Evolutionary conservation across 768 basidiomycete species (phyloP).

Genomic region (Boletus bicolor): DNA sequence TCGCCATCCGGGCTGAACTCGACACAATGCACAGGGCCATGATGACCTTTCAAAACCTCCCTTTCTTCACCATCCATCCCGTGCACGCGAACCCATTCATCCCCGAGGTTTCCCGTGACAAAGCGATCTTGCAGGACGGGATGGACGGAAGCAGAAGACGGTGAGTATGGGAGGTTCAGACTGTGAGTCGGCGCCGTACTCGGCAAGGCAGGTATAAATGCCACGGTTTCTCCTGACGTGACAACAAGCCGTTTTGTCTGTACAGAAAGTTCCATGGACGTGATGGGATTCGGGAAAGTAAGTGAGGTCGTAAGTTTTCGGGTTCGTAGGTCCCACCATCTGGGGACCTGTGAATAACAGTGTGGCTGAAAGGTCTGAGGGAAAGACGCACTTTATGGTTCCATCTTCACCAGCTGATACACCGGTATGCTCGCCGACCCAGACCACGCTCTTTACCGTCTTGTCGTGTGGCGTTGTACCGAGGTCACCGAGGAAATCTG

Average conservation of each 20-base stretch:
- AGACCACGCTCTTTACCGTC: conserved; percentile 88
- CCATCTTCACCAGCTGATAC: conserved; percentile 94
- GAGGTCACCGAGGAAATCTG: conserved; percentile 69
- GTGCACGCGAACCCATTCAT: conserved; percentile 97
- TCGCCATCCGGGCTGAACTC: conserved; percentile 96
- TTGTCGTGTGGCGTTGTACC: conserved; percentile 75
- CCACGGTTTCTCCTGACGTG: conserved; percentile 88
- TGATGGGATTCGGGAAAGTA: conserved; percentile 75
- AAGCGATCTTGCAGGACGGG: conserved; percentile 86
- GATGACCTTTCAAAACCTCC: conserved; percentile 93
- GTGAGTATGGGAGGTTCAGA: conserved; percentile 77
- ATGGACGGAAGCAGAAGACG: conserved; percentile 94
- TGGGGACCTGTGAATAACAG: conserved; percentile 33
- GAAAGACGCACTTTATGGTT: conserved; percentile 65
- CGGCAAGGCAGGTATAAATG: conserved; percentile 80
- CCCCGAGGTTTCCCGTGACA: conserved; percentile 83
- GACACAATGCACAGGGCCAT: conserved; percentile 94
- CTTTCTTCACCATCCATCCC: conserved; percentile 86
- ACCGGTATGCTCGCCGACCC: conserved; percentile 84
- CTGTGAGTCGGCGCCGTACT: conserved; percentile 65
- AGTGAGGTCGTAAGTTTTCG: conserved; percentile 67
- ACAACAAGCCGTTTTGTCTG: conserved; percentile 82
- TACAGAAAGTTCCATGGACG: conserved; percentile 89
- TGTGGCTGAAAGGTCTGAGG: not conserved
- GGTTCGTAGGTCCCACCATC: conserved; percentile 96